These are phyloP conservation scores for Escovopsis weberi DNA, from an alignment of 2,329 filamentous ascomycete species.

Conservation along the genomic window DNA sequence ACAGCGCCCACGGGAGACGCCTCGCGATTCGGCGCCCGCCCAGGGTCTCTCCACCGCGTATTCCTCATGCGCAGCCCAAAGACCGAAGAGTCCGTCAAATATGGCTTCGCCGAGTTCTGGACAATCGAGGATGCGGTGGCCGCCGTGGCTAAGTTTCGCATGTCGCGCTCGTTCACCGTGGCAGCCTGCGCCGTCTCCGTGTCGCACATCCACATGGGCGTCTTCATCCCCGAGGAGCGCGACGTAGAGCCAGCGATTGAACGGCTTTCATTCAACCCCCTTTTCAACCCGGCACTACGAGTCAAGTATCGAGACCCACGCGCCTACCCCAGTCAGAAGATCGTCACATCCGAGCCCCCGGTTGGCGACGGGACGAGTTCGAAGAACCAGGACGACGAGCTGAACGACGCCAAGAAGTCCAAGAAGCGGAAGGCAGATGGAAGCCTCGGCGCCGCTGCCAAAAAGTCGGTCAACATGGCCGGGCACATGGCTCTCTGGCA, in stretches of 20 bases:
- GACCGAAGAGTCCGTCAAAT: conserved; percentile 61
- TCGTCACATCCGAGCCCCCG: conserved; percentile 39
- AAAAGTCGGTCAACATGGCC: conserved; percentile 26
- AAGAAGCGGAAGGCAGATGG: conserved; percentile 43
- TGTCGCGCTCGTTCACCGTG: conserved; percentile 63
- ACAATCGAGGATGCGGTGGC: conserved; percentile 61
- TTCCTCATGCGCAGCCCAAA: conserved; percentile 61
- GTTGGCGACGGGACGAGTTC: conserved; percentile 12
- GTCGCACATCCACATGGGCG: conserved; percentile 69
- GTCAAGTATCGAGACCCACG: conserved; percentile 66
- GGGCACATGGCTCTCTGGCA: conserved; percentile 31
- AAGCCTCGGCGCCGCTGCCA: conserved; percentile 14
- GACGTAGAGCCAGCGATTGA: conserved; percentile 39
- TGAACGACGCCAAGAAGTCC: conserved; percentile 20
- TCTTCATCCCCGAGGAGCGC: conserved; percentile 62
- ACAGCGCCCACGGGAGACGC: conserved; percentile 40
- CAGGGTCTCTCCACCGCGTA: conserved; percentile 61
- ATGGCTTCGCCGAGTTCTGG: conserved; percentile 74
- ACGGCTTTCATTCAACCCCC: conserved; percentile 52
- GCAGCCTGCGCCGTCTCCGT: conserved; percentile 56
- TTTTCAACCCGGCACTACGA: conserved; percentile 51
- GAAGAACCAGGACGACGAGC: conserved; percentile 13
- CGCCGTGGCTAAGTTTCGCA: conserved; percentile 57
- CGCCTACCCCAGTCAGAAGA: conserved; percentile 52
- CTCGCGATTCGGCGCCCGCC: conserved; percentile 52